Base-by-base conservation (phyloP, 2,329 filamentous ascomycete species). In the Penicillium sp. region DNA sequence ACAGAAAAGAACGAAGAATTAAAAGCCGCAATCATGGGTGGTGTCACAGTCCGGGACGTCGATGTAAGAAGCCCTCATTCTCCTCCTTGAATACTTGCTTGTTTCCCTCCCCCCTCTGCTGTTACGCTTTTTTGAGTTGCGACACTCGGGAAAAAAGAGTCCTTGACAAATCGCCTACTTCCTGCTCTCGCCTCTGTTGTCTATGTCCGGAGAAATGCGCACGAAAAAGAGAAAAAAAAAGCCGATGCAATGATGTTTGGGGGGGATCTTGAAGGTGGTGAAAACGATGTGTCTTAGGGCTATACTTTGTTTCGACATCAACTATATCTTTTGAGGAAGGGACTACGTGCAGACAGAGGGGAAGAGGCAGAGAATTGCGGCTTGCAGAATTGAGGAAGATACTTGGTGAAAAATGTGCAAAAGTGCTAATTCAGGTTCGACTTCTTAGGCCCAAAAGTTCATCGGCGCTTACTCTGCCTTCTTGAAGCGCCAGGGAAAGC, bases 401-500 rank as follows among this genome's bases (percentile, higher is more conserved):
- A 5, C 8, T 20, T 18, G 5, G 1, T 7, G 14, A 47, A 11
- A 9, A 12, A 16, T 47, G 21, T 18, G 16, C 43, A 14, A n/a
- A 30, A 6, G 45, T 59, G 56, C 62, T 65, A 49, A 65, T 62
- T 47, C 28, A 42, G 55, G 48, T 61, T 60, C 63, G 61, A 54
- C 59, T 60, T 35, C 62, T 69, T 65, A 83, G 81, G 83, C 84
- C 71, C 82, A 85, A 75, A 86, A 86, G 77, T 87, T 87, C 81
- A 86, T 87, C 73, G 74, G 75, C 66, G 81, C 82, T 70, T 87
- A 87, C 77, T 83, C 84, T 68, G 83, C 81, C 64, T 87, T 87
- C 80, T 74, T 87, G 79, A 87, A 87, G 82, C 81, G 84, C 73
- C 84, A 87, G 77, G 84, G 84, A 71, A 86, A 86, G 78, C 82